phyloP scores from a whole-genome alignment of 2,329 filamentous ascomycete genomes.

The Eutypa lata region DNA sequence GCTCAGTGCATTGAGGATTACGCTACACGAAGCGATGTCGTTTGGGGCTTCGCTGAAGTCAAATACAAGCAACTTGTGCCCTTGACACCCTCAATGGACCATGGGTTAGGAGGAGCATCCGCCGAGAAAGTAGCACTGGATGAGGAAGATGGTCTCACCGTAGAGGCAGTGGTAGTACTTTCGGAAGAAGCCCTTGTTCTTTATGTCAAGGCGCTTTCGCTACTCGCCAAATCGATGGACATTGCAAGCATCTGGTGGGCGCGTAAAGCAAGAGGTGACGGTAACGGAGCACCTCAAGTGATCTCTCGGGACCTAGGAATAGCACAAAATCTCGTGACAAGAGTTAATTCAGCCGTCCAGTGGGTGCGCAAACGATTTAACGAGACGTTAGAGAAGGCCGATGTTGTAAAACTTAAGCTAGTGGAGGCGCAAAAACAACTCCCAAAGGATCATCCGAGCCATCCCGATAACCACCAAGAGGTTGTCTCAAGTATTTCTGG shows the following conservation, averaged over 20 bases:
- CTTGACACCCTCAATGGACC: constrained; percentile 72
- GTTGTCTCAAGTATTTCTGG: constrained; percentile 60
- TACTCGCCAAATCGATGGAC: constrained; percentile 93
- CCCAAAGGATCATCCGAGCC: constrained; percentile 79
- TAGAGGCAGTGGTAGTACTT: constrained; percentile 79
- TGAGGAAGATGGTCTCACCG: constrained; percentile 76
- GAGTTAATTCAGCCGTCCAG: constrained; percentile 91
- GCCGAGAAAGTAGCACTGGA: constrained; percentile 51
- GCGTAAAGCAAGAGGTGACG: constrained; percentile 68
- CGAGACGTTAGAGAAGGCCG: constrained; percentile 93
- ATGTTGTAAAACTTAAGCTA: constrained; percentile 85
- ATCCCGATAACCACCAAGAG: constrained; percentile 73
- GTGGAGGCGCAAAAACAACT: constrained; percentile 81
- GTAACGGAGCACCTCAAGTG: constrained; percentile 37
- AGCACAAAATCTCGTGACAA: constrained; percentile 54
- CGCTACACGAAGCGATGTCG: constrained; percentile 89
- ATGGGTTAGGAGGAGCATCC: constrained; percentile 63
- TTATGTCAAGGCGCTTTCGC: constrained; percentile 88
- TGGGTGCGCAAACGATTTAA: constrained; percentile 96
- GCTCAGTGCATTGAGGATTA: constrained; percentile 86
- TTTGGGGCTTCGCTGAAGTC: constrained; percentile 96
- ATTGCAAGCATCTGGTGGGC: constrained; percentile 92
- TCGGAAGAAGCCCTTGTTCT: constrained; percentile 94
- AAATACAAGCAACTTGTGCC: constrained; percentile 98
- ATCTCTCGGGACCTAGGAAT: constrained; percentile 38